Base-by-base conservation (phyloP, 371 early-diverging fungal species). In the Mortierella sp. region DNA sequence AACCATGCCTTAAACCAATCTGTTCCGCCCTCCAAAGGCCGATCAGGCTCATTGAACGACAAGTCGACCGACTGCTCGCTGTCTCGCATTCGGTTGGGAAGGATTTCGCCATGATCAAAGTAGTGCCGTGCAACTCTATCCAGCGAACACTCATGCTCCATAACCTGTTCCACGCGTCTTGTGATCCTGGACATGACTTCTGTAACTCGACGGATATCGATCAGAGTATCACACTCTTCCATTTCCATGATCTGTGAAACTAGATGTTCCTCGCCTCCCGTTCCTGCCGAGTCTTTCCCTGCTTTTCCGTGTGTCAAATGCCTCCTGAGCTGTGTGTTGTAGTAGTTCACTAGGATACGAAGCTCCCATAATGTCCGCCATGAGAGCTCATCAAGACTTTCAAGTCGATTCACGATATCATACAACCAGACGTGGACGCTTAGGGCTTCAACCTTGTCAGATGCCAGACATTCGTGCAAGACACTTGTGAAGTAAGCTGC, bases 1-100 rank as follows among this genome's bases (percentile, higher is more conserved):
- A 73, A 27, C 73, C 73, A 73, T 2, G 59, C 73, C 47, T 67
- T 73, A 63, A 73, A 66, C 73, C 67, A 67, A 10, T 73, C 56
- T 0, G 63, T 59, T 53, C 24, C 51, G 45, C 37, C 53, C 39
- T n/a, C 19, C 21, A 19, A n/a, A 22, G 14, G 25, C 24, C 12
- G 4, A 24, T 19, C 24, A 5, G n/a, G 41, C 24, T 41, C 43
- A 19, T 12, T 28, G 24, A 27, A 19, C 17, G n/a, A 19, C 34
- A 34, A 34, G 9, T 9, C 40, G 25, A 19, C 24, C 8, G 1
- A 2, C 24, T 41, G 29, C 12, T 0, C 3, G 14, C 44, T 16
- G 29, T 19, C 8, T 0, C 21, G 16, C 5, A 25, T 16, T 14
- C 60, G 45, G 16, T 49, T 13, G 31, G 41, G n/a, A 21, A 59